Evolutionary conservation across 2,329 filamentous ascomycete genomes (phyloP), one percentile per base, ranked within the genome.

Genomic region (Metarhizium rileyi): DNA sequence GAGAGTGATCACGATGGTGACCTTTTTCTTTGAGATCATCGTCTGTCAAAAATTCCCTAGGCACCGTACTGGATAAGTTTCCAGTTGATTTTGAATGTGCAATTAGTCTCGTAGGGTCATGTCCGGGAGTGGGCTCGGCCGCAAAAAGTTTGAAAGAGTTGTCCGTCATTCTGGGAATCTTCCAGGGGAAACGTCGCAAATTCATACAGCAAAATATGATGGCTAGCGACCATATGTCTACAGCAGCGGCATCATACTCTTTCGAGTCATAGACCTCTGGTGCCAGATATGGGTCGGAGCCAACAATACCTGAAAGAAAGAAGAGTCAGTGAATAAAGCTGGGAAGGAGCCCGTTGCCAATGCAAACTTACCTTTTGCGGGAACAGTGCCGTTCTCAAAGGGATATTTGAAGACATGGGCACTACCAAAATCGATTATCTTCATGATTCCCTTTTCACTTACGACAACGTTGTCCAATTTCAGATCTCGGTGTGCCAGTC

Each of bases 201-300:
- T 89, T 93, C 93, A 98, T 98, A 73, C 93, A 98, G 69, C 93
- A 97, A 70, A 91, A 98, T 49, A 98, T 97, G 59, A 98, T 98
- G 18, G 91, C 93, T 52, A 98, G 75, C 10, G 93, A 98, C 93
- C 93, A 98, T 52, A 98, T 90, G 69, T 98, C 93, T 1, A 91
- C 88, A 6, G 90, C 88, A 54, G 90, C 86, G 1, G 93, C 90
- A 61, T 98, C 90, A 65, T 98, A 98, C 63, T 90, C 90, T 56
- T 86, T 83, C 54, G 90, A 81, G 56, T 96, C 90, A 61, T 97
- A 97, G 1, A 98, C 93, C 67, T 98, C 93, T 0, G 93, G 93
- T 0, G 93, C 93, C 41, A 98, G 78, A 64, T 98, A 98, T 3
- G 93, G 93, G 70, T 98, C 93, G 9, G 93, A 81, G 74, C 90